Conservation (phyloP, 305 asterid genomes). For the Fraxinus floribunda region DNA sequence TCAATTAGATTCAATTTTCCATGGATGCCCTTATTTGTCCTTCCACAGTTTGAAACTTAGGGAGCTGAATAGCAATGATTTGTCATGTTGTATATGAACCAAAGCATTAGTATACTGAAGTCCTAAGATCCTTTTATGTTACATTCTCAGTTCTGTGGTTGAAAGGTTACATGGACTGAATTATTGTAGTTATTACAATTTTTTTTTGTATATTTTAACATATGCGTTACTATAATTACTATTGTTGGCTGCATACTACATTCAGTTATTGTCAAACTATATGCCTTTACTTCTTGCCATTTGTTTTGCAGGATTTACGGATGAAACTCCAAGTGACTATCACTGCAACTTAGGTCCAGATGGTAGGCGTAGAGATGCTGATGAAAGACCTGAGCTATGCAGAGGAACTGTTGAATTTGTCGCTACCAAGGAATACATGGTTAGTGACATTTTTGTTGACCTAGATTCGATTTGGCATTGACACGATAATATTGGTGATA, state of each 20-base stretch:
- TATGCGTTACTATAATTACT: background rate
- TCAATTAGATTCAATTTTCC: background rate
- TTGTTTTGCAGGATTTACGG: constrained; percentile 70
- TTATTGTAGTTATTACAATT: background rate
- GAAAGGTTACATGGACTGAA: background rate
- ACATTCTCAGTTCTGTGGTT: background rate
- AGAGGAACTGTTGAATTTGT: constrained; percentile 98
- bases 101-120: background rate
- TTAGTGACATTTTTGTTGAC: constrained; percentile 27
- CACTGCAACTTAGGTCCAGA: constrained; percentile 99
- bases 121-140: background rate
- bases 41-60: background rate
- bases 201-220: background rate
- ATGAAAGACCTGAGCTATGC: constrained; percentile 96
- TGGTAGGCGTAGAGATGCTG: constrained; percentile 98
- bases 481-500: background rate
- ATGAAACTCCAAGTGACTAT: constrained; percentile 94
- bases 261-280: background rate
- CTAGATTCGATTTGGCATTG: background rate
- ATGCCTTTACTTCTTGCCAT: background rate
- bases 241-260: background rate
- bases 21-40: background rate
- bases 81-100: background rate
- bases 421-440: constrained; percentile 78
- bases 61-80: background rate